These are phyloP conservation scores for Crithidia mellificae DNA, from an alignment of 208 protist genomes.

Conservation along the genomic window DNA sequence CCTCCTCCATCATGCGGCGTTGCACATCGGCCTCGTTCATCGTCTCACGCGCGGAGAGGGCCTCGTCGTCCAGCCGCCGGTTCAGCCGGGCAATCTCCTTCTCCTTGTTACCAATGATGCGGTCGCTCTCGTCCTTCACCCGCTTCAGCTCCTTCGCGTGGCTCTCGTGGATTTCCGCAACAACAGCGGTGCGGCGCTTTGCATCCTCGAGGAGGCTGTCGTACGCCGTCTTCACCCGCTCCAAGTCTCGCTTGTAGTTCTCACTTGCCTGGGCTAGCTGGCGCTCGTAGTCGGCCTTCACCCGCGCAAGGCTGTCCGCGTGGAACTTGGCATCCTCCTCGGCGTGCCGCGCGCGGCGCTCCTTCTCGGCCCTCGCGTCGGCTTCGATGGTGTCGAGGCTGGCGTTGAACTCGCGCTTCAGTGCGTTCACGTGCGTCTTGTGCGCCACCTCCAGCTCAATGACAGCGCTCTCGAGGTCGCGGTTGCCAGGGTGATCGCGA, in stretches of 20 bases:
- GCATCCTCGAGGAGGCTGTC: constrained; percentile 31
- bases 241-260: constrained; percentile 31
- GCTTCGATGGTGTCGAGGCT: constrained; percentile 31
- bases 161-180: constrained; percentile 47
- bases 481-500: constrained; percentile 19
- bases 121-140: constrained; percentile 49
- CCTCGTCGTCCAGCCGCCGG: constrained; percentile 37
- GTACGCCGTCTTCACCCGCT: constrained; percentile 36
- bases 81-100: constrained; percentile 53
- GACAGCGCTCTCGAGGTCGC: constrained; percentile 32
- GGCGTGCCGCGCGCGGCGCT: constrained; percentile 17
- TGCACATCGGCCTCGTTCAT: constrained; percentile 36
- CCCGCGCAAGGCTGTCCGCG: constrained; percentile 23
- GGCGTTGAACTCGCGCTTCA: constrained; percentile 42
- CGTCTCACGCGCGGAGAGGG: constrained; percentile 17
- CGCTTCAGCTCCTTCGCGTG: constrained; percentile 42
- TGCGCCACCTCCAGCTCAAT: constrained; percentile 39
- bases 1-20: constrained; percentile 37
- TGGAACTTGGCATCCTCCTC: constrained; percentile 26
- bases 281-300: constrained; percentile 34
- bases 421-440: constrained; percentile 41
- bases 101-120: constrained; percentile 41
- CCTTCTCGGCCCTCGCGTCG: constrained; percentile 23
- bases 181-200: constrained; percentile 26
- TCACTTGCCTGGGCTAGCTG: constrained; percentile 27